These are phyloP conservation scores for Withania somnifera DNA, from an alignment of 305 asterid genomes.

Conservation along the genomic window DNA sequence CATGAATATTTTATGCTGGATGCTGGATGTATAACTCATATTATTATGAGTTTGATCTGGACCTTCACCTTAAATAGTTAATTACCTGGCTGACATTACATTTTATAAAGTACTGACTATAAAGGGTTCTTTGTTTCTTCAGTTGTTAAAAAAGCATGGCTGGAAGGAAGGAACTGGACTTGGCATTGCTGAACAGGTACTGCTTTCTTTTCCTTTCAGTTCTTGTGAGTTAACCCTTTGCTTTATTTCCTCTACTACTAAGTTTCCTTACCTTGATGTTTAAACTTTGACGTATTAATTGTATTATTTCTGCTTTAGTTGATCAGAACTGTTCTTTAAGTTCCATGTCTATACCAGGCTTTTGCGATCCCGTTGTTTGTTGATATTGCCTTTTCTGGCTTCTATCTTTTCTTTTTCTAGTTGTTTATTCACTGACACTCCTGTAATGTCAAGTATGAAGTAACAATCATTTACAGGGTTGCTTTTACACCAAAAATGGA, in stretches of 20 bases:
- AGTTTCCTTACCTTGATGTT: background rate
- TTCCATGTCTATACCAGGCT: background rate
- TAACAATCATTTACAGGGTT: background rate
- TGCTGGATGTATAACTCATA: background rate
- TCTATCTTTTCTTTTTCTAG: background rate
- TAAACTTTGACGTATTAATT: background rate
- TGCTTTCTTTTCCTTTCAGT: background rate
- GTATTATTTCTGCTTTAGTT: background rate
- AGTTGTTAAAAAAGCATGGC: slow-evolving; percentile 92
- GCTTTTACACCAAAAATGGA: background rate
- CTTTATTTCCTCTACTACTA: background rate
- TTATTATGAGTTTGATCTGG: background rate
- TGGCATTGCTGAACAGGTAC: slow-evolving; percentile 76
- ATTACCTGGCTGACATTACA: background rate
- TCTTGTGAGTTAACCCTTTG: background rate
- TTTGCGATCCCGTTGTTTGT: background rate
- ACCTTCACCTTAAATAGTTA: background rate
- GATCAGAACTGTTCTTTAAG: background rate
- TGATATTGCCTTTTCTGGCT: background rate
- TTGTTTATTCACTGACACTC: background rate
- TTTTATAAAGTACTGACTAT: background rate
- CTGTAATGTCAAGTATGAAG: background rate
- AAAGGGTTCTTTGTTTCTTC: slow-evolving; percentile 1
- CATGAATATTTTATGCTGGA: background rate
- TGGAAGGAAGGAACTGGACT: slow-evolving; percentile 98